Evolutionary conservation across 2,329 filamentous ascomycete species (phyloP), one percentile per base, ranked within the genome.

Genomic region (Reticulascus tulasneorum): DNA sequence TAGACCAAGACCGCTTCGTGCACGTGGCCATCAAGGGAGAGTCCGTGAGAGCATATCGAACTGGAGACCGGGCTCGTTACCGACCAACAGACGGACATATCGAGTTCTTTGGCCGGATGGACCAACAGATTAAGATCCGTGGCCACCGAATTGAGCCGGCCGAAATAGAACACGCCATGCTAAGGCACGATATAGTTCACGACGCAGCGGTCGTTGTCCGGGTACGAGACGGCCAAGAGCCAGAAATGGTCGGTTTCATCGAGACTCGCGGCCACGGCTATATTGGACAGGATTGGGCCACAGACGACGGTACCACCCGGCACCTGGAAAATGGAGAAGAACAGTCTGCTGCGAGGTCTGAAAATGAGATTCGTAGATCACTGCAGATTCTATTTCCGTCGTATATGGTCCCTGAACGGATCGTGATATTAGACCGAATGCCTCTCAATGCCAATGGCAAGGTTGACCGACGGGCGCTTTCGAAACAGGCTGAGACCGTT

Each of bases 371-470:
- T 3, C 35, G 16, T 13, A 12, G 13, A 8, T 18, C 22, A 4
- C 24, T 35, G 2, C 23, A 21, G 9, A 16, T 16, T n/a, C 8
- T 35, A 15, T 25, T 35, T 5, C 33, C 33, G 3, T 23, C 33
- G 3, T 55, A 55, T 30, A 56, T 57, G 52, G 28, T 56, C 11
- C 54, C 53, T 1, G 28, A 37, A 1, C 35, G 13, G 7, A 48
- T 57, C 6, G 27, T 35, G 1, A 34, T 52, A 1, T 10, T 56
- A 11, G 48, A 51, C 2, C 25, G 46, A 4, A 47, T 57, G 35
- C 54, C 54, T 12, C 29, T 54, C 23, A 52, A 53, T 13, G 27
- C 37, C 2, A 55, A 47, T 11, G 49, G 50, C 16, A 54, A 56
- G 27, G 37, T 53, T 0, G 50, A 56, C 19, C 38, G 51, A 0